Base-by-base conservation (phyloP, 441 rosid species). In the Kokia cookei region DNA sequence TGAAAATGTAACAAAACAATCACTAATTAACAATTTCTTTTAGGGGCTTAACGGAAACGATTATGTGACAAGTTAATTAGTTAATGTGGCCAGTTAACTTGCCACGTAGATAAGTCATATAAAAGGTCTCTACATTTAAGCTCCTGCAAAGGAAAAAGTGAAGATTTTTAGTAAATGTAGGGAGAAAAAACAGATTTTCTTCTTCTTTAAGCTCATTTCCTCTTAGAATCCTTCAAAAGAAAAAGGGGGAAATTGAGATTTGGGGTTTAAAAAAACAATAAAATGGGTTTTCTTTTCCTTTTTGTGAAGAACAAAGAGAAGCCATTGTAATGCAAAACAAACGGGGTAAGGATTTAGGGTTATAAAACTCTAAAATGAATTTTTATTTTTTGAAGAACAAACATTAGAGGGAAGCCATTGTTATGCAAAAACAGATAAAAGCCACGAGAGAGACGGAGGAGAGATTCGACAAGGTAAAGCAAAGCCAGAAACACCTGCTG, bases 131-230 rank as follows among this genome's bases (percentile, higher is more conserved):
- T n/a, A n/a, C 85, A 76, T 91, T 89, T 51, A 96, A 81, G 62
- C 71, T 84, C 77, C 98, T 96, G 88, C 83, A 96, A 71, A 82
- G 11, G 53, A 40, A 3, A 7, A n/a, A 45, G 26, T 12, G 13
- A 42, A 64, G 43, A 42, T 24, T 43, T 58, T 40, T 35, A 42
- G 64, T n/a, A 17, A 70, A 17, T 35, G 29, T 5, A 12, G 3
- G 54, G 40, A 24, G 29, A 8, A 6, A 8, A 35, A 64, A 19
- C 68, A 37, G 50, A 64, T 48, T 17, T 7, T 13, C 32, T 43
- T 61, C 43, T 32, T 61, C 6, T 11, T 47, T 47, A 47, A 47
- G 5, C 51, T 64, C 10, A 1, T 24, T 66, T 66, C 7, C 48
- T 7, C 54, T 19, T 11, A 47, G 22, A 66, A 47, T 45, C 54